Conservation (phyloP, 192 early-diverging fungal genomes). For the Diversispora eburnea region DNA sequence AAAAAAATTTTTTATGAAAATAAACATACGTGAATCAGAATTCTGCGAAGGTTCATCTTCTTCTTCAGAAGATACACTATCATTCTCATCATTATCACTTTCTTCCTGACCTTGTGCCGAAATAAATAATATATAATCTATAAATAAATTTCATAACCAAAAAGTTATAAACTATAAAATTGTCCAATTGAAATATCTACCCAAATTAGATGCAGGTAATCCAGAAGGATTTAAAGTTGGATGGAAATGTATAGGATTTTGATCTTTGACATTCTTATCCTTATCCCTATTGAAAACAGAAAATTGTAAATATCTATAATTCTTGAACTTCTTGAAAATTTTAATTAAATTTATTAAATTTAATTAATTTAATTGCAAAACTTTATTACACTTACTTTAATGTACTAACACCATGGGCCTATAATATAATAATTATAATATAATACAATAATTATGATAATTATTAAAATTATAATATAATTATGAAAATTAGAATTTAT, state of each 20-base stretch:
- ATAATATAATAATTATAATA: not conserved
- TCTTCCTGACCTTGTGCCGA: not conserved
- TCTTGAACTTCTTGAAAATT: too few species aligned
- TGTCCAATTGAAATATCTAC: not conserved
- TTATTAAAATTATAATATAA: too few species aligned
- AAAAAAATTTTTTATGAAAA: not conserved
- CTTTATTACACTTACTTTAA: not conserved
- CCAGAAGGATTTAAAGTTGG: constrained; percentile 29
- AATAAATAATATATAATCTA: not conserved
- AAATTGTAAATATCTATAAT: too few species aligned
- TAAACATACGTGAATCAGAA: not conserved
- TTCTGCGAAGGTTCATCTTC: not conserved
- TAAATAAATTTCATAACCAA: not conserved
- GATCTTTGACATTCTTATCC: not conserved
- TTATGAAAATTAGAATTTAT: too few species aligned
- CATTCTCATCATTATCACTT: not conserved
- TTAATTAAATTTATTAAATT: too few species aligned
- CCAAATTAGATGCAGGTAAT: not conserved
- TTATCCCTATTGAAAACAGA: not conserved
- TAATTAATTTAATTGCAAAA: too few species aligned
- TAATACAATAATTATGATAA: too few species aligned
- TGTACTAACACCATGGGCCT: not conserved
- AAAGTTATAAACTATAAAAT: too few species aligned
- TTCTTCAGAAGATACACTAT: constrained; percentile 2
- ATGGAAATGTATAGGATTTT: constrained; percentile 19